Base-by-base conservation (phyloP, 2,329 filamentous ascomycete species). In the Ceratocystis smalleyi region DNA sequence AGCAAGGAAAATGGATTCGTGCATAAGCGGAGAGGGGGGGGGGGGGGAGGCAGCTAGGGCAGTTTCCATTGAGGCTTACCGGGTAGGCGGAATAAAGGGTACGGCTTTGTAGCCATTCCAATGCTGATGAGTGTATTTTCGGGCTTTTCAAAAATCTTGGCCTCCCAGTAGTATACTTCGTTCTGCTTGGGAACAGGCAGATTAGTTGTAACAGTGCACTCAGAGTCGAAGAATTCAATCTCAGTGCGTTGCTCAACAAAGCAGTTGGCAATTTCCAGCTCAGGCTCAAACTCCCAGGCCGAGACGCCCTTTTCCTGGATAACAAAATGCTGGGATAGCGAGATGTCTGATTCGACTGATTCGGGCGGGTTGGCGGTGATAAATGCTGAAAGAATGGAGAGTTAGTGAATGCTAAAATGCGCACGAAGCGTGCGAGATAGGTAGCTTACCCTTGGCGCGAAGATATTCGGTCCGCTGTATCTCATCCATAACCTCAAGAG, bases 231-330 rank as follows among this genome's bases (percentile, higher is more conserved):
- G 77, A 99, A 99, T 74, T 99, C 94, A 68, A 99, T 96, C 74
- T 99, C 94, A 10, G 94, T 99, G 69, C 94, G 84, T 49, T 79
- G 92, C 75, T 99, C 92, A 68, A 99, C 94, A 72, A 99, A 99
- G 75, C 94, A 99, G 75, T 97, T 97, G 69, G 94, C 94, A 69
- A 97, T 96, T 75, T 99, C 94, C 43, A 97, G 78, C 74, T 99
- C 94, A n/a, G 94, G 94, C 74, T 97, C 94, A 71, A 99, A 99
- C 74, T 99, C 94, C 94, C 94, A 99, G 5, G 94, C 94, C 4
- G 94, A 96, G n/a, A 99, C 92, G 61, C 94, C 94, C 75, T 99
- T 99, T 77, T 99, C 94, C 77, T 99, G 94, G 69, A 99, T 99
- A 51, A 94, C 94, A 66, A 99, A 82, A 73, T 96, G 97, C 74